Percentiles rank a stretch among this genome's conserved stretches.
phyloP scores from a whole-genome alignment of 176 grass and related monocot genomes.

The Cenchrus fungigraminus region DNA sequence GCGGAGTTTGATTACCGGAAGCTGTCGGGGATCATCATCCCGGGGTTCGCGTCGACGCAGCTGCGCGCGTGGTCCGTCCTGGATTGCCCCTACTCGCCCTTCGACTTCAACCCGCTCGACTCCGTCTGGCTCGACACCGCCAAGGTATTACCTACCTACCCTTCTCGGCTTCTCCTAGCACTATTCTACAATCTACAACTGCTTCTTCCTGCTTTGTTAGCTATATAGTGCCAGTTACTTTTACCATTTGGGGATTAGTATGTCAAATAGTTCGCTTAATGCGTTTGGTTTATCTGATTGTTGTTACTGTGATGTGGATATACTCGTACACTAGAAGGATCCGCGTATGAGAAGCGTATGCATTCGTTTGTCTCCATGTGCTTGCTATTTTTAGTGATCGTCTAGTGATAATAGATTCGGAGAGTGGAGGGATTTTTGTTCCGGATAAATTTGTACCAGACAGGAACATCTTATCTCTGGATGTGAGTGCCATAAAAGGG shows the following conservation, averaged over 20 bases:
- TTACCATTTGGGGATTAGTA: slow-evolving; percentile 16
- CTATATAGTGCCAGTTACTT: neutral
- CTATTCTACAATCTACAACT: neutral
- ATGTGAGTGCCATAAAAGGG: slow-evolving; percentile 4
- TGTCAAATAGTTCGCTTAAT: neutral
- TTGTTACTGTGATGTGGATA: neutral
- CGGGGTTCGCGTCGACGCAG: slow-evolving; percentile 94
- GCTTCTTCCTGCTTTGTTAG: neutral
- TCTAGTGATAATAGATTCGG: neutral
- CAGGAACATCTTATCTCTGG: slow-evolving; percentile 13
- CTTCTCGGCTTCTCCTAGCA: neutral
- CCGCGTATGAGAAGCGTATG: neutral
- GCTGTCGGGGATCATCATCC: slow-evolving; percentile 95
- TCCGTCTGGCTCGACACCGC: slow-evolving; percentile 93
- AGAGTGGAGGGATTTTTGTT: neutral
- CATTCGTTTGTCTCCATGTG: no score
- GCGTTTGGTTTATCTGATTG: neutral
- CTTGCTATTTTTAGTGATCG: neutral
- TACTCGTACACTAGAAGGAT: neutral
- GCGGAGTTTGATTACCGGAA: slow-evolving; percentile 72
- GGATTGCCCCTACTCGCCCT: slow-evolving; percentile 91
- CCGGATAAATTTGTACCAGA: slow-evolving; percentile 20
- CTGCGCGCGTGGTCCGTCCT: slow-evolving; percentile 98
- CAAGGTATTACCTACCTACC: slow-evolving; percentile 43
- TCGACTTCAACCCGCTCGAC: slow-evolving; percentile 97